These are phyloP conservation scores for Phaeosphaeria sp. DNA, from an alignment of 2,329 filamentous ascomycete species.

Conservation along the genomic window DNA sequence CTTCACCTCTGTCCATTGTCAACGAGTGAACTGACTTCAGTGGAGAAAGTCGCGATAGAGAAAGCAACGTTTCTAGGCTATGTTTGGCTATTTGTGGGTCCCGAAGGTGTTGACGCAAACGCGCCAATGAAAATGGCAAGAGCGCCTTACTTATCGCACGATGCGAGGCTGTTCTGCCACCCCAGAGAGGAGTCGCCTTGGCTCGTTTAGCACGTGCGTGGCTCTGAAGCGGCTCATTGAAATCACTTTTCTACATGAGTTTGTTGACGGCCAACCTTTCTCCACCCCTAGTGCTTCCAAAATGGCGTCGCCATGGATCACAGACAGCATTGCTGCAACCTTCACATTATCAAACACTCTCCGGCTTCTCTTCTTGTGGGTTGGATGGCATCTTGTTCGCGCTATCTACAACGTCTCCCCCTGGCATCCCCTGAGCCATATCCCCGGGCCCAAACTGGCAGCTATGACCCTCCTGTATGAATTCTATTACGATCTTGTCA, in stretches of 20 bases:
- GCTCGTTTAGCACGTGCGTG: neutral
- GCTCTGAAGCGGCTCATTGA: neutral
- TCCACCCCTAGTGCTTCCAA: neutral
- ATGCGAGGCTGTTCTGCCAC: neutral
- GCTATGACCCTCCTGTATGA: slow-evolving; percentile 15
- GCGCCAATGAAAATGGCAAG: neutral
- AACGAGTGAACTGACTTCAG: neutral
- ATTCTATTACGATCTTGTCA: slow-evolving; percentile 13
- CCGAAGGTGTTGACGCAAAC: neutral
- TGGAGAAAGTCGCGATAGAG: neutral
- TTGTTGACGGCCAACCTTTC: neutral
- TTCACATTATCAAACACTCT: neutral
- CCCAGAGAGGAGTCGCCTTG: neutral
- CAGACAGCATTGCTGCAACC: neutral
- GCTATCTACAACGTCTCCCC: slow-evolving; percentile 12
- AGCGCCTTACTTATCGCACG: neutral
- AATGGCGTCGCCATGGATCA: neutral
- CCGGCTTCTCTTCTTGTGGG: slow-evolving; percentile 5
- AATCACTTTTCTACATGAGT: neutral
- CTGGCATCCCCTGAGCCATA: slow-evolving; percentile 8
- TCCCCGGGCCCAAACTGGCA: slow-evolving; percentile 17
- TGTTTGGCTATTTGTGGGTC: neutral
- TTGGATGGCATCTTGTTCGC: slow-evolving; percentile 6
- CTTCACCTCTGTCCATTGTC: neutral
- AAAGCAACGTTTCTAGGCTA: neutral